These are phyloP conservation scores for Cryptosporidium ryanae DNA, from an alignment of 169 alveolate genomes.

Conservation along the genomic window DNA sequence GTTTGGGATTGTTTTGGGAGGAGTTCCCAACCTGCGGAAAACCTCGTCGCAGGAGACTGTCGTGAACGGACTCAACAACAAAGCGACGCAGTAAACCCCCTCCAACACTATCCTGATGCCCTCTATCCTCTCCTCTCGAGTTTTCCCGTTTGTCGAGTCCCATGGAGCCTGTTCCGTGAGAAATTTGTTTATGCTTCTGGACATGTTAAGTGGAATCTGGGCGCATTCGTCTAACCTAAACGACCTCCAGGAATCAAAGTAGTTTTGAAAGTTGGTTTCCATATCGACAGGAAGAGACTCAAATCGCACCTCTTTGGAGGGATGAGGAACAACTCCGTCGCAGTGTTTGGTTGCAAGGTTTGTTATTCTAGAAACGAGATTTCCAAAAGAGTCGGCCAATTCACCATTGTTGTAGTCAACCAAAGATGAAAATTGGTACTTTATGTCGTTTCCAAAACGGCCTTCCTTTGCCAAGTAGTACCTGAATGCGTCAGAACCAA, in stretches of 20 bases:
- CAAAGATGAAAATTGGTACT: conserved; percentile 81
- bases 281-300: conserved; percentile 82
- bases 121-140: conserved; percentile 77
- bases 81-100: conserved; percentile 88
- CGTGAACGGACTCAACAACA: conserved; percentile 86
- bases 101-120: conserved; percentile 88
- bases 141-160: conserved; percentile 78
- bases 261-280: conserved; percentile 78
- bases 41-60: conserved; percentile 86
- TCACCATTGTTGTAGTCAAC: conserved; percentile 85
- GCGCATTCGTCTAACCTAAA: conserved; percentile 81
- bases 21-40: conserved; percentile 83
- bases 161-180: conserved; percentile 91
- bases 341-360: conserved; percentile 81
- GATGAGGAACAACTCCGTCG: conserved; percentile 81
- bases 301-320: conserved; percentile 58
- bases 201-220: conserved; percentile 82
- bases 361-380: conserved; percentile 85
- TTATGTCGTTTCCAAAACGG: conserved; percentile 82
- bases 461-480: conserved; percentile 83
- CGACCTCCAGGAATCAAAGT: conserved; percentile 73
- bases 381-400: conserved; percentile 87
- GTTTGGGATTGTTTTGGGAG: conserved; percentile 5
- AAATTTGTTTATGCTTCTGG: conserved; percentile 85
- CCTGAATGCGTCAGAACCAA: conserved; percentile 82